Percentiles rank a stretch among this genome's conserved stretches.
Conservation (phyloP, 805 yeast species). For the Ogataea trehalophila region DNA sequence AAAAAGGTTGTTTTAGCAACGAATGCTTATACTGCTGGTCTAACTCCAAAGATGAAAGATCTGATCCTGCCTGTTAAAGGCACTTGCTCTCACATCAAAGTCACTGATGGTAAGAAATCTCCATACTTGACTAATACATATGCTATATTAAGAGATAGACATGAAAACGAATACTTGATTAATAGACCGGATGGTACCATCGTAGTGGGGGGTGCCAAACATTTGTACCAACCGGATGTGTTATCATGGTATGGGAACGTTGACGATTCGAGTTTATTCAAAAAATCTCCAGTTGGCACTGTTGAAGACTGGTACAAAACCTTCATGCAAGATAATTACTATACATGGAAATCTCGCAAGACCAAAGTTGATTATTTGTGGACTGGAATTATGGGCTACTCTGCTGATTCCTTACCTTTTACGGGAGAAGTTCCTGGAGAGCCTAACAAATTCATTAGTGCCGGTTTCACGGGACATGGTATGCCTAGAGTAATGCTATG, state of each 20-base stretch:
- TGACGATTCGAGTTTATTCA: constrained; percentile 33
- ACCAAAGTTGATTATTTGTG: constrained; percentile 29
- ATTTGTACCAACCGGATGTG: constrained; percentile 22
- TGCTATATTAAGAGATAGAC: constrained; percentile 25
- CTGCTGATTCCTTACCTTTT: constrained; percentile 37
- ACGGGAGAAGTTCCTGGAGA: constrained; percentile 36
- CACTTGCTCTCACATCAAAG: constrained; percentile 18
- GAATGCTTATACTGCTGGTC: constrained; percentile 31
- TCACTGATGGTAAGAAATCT: constrained; percentile 17
- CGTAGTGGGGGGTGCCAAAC: too few species aligned
- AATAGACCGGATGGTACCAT: too few species aligned
- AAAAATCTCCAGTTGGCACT: constrained; percentile 14
- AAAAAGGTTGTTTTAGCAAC: constrained; percentile 35
- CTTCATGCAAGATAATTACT: constrained; percentile 29
- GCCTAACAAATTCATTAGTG: constrained; percentile 32
- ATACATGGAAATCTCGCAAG: constrained; percentile 30
- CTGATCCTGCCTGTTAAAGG: constrained; percentile 35
- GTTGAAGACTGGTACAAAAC: constrained; percentile 14
- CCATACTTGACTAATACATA: constrained; percentile 35
- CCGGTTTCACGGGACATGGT: constrained; percentile 49
- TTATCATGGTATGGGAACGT: constrained; percentile 10
- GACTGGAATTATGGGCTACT: constrained; percentile 46
- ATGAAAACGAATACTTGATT: too few species aligned
- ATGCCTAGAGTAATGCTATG: constrained; percentile 42
- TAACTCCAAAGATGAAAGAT: constrained; percentile 24